Conservation (phyloP, 306 rosid species). For the Comarum palustre region DNA sequence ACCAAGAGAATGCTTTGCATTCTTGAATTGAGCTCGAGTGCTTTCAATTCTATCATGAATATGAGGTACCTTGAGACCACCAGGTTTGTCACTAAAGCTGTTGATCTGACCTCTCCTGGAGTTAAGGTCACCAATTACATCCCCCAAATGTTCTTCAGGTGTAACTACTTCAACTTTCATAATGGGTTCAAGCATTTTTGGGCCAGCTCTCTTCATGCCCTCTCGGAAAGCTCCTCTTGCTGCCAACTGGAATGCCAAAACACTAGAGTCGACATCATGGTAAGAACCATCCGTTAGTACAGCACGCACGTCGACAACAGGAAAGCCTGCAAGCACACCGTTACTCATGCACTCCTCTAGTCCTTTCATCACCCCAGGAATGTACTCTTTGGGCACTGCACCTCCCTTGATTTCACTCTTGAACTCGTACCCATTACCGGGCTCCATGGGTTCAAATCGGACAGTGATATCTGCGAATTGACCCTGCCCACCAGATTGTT, state of each 20-base stretch:
- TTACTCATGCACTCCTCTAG: conserved; percentile 93
- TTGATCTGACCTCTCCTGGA: conserved; percentile 98
- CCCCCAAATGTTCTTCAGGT: conserved; percentile 94
- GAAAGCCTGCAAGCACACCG: conserved; percentile 95
- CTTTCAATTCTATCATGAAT: not conserved
- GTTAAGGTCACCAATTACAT: conserved; percentile 96
- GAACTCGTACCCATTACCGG: conserved; percentile 89
- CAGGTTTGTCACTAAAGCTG: conserved; percentile 90
- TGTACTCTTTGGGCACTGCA: conserved; percentile 80
- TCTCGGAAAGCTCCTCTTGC: conserved; percentile 96
- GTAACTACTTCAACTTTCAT: conserved; percentile 98
- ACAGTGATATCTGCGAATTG: conserved; percentile 91
- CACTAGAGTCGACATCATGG: conserved; percentile 97
- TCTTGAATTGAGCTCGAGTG: not conserved
- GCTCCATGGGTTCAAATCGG: conserved; percentile 86
- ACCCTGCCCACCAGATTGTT: conserved; percentile 98
- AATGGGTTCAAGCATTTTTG: conserved; percentile 89
- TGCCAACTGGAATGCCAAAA: conserved; percentile 90
- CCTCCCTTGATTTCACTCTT: conserved; percentile 99
- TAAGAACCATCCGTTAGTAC: conserved; percentile 78
- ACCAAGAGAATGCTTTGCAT: not conserved
- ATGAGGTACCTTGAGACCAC: conserved; percentile 78
- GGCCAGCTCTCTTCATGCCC: conserved; percentile 76
- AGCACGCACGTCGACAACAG: conserved; percentile 88
- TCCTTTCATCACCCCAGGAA: conserved; percentile 98